These are phyloP conservation scores for Dryadomyces sulphureus DNA, from an alignment of 2,329 filamentous ascomycete species.

Conservation along the genomic window DNA sequence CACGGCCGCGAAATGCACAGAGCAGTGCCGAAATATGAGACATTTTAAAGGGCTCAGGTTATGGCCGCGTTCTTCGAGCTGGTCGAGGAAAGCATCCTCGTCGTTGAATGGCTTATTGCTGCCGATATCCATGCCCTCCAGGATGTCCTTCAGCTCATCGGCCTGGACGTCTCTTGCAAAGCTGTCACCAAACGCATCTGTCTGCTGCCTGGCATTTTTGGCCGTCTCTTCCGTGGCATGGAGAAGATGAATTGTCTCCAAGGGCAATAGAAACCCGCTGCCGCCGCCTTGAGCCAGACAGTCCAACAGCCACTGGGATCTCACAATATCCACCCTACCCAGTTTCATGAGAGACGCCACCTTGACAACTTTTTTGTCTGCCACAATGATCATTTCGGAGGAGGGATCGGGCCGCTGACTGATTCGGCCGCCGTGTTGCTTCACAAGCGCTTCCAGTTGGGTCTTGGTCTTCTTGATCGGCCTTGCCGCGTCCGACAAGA, in stretches of 20 bases:
- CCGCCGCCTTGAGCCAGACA: conserved; percentile 47
- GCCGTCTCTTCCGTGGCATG: conserved; percentile 44
- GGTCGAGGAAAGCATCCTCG: conserved; percentile 29
- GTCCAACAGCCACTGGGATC: conserved; percentile 71
- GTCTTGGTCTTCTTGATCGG: conserved; percentile 62
- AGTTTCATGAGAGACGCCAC: conserved; percentile 67
- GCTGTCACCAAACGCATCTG: conserved; percentile 71
- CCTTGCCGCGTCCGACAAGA: conserved; percentile 60
- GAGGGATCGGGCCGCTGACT: conserved; percentile 56
- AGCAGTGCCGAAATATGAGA: conserved; percentile 35
- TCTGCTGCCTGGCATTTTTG: conserved; percentile 40
- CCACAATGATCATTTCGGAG: conserved; percentile 54
- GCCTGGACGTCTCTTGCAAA: conserved; percentile 49
- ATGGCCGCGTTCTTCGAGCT: conserved; percentile 41
- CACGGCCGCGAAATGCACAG: conserved; percentile 23
- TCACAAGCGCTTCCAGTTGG: conserved; percentile 68
- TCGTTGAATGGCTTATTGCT: conserved; percentile 14
- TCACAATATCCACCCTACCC: conserved; percentile 56
- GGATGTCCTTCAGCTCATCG: conserved; percentile 23
- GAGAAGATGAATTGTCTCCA: conserved; percentile 53
- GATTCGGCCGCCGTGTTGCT: conserved; percentile 66
- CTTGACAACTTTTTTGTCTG: conserved; percentile 67
- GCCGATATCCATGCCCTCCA: conserved; percentile 18
- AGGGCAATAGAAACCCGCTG: conserved; percentile 49
- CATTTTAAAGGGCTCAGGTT: conserved; percentile 34